Evolutionary conservation across 2,329 filamentous ascomycete genomes (phyloP), one percentile per base, ranked within the genome.

Genomic region (Fusarium azukiicola): DNA sequence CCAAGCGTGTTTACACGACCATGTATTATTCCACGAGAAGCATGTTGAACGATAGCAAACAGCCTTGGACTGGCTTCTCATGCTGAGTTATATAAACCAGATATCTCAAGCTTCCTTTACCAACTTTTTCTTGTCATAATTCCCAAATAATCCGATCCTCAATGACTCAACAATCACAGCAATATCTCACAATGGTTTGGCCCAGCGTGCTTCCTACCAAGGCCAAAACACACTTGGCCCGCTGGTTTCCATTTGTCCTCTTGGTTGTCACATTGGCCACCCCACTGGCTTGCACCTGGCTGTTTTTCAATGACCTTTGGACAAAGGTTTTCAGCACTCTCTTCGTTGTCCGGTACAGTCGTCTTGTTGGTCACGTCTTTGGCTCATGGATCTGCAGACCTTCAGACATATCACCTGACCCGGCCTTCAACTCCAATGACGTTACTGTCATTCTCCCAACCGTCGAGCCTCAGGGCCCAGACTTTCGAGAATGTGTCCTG

Each of bases 361-460:
- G 90, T 4, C 84, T 91, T 1, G 50, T 91, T 0, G 86, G 89
- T 40, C 87, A 91, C 78, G 67, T 89, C 3, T 38, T 89, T 2
- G 87, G 86, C 0, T 90, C 87, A 66, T 87, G 84, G 76, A 61
- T 84, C 1, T 92, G 91, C 76, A 79, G 79, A 0, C 86, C 90
- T 8, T 79, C 84, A 0, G 78, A 82, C 0, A 73, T 85, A 1
- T 80, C 76, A 0, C 38, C 23, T 0, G 79, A 83, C 5, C 88
- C 90, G 0, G 80, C 67, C 0, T 87, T 88, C 74, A 79, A 74
- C 10, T 79, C 81, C 6, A 67, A 73, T 3, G 89, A 93, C 49
- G 89, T 90, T 67, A 91, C 91, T 0, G 88, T 93, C 27, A 86
- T 93, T 61, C 81, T 93, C 5, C 90, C 92, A 0, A 93, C 91